These are phyloP conservation scores for Ceraceosorus bombacis DNA, from an alignment of 1,284 basidiomycete species.

Conservation along the genomic window DNA sequence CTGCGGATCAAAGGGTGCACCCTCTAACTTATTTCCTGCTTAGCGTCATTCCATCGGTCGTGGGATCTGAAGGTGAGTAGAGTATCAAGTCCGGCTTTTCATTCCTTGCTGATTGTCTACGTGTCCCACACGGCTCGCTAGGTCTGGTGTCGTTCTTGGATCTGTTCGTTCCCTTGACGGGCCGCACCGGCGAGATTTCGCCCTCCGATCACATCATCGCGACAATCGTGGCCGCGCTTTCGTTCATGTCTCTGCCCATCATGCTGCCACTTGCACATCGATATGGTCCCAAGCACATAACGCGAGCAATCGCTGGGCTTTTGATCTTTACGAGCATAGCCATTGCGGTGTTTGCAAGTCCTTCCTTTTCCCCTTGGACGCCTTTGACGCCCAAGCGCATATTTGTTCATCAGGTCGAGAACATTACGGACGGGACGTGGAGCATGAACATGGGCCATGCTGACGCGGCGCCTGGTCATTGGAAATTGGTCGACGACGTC, in stretches of 20 bases:
- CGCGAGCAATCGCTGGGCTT: conserved; percentile 54
- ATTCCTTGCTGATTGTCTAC: background rate
- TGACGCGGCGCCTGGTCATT: conserved; percentile 72
- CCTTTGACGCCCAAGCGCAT: conserved; percentile 77
- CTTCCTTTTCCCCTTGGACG: conserved; percentile 64
- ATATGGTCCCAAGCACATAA: conserved; percentile 52
- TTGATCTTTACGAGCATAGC: conserved; percentile 53
- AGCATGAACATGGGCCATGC: conserved; percentile 74
- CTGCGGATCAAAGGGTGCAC: conserved; percentile 34
- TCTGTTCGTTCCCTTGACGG: conserved; percentile 83
- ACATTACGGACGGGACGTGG: conserved; percentile 63
- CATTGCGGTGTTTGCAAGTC: conserved; percentile 58
- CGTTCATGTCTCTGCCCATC: conserved; percentile 58
- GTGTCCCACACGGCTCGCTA: background rate
- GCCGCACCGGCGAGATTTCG: conserved; percentile 50
- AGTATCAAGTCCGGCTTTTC: background rate
- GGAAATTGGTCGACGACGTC: conserved; percentile 59
- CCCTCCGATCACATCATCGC: conserved; percentile 83
- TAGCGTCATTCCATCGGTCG: conserved; percentile 56
- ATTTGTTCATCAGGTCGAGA: conserved; percentile 77
- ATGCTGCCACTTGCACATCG: conserved; percentile 63
- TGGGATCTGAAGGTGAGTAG: conserved; percentile 60
- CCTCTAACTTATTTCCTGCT: conserved; percentile 29
- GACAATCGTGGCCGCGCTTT: conserved; percentile 54
- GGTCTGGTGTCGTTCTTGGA: conserved; percentile 10